These are phyloP conservation scores for Quercus wislizeni DNA, from an alignment of 306 rosid species.

Conservation along the genomic window DNA sequence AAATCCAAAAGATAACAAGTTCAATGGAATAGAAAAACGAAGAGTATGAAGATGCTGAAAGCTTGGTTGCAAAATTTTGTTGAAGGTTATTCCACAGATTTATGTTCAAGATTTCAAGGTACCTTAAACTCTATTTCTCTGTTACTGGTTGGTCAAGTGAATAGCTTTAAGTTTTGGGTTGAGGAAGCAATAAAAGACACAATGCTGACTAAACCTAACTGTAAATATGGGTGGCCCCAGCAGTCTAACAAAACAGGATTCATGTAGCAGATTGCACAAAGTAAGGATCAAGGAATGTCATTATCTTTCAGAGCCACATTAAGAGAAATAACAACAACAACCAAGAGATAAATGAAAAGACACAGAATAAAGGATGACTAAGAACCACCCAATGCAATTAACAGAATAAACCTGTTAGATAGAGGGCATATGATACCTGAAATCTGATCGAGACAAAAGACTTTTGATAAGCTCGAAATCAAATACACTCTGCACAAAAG, in stretches of 20 bases:
- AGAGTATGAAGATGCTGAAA: not conserved
- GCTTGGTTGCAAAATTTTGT: not conserved
- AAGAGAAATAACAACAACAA: not conserved
- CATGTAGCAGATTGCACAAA: not conserved
- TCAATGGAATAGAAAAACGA: not conserved
- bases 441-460: conserved; percentile 74
- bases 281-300: not conserved
- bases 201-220: not conserved
- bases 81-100: not conserved
- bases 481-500: conserved; percentile 73
- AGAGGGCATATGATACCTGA: conserved; percentile 49
- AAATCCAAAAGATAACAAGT: not conserved
- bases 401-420: conserved; percentile 15
- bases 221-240: not conserved
- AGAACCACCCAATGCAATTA: conserved; percentile 5
- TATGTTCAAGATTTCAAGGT: not conserved
- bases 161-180: not conserved
- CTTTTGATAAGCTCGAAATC: conserved; percentile 78
- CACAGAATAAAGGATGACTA: not conserved
- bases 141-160: not conserved
- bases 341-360: not conserved
- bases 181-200: not conserved
- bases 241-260: not conserved
- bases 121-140: not conserved
- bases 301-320: not conserved